phyloP scores from a whole-genome alignment of 192 early-diverging fungal genomes.

The Coemansia sp. region DNA sequence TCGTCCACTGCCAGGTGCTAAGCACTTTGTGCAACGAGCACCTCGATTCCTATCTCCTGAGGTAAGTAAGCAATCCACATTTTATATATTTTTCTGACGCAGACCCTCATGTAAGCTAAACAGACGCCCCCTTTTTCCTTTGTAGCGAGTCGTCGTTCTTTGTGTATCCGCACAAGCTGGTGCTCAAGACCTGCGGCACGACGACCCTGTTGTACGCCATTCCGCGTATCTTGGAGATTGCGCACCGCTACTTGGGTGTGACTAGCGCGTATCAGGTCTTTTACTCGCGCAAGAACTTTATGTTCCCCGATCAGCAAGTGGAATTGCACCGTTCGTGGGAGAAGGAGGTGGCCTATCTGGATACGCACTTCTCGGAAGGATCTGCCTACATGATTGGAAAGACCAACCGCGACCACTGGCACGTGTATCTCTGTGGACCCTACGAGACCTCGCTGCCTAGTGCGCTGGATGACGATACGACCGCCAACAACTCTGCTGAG shows the following conservation, averaged over 20 bases:
- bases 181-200: conserved; percentile 98
- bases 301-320: conserved; percentile 91
- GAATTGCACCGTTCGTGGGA: conserved; percentile 91
- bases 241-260: conserved; percentile 60
- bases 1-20: conserved; percentile 93
- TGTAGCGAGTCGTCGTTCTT: conserved; percentile 94
- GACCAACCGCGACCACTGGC: conserved; percentile 96
- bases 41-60: conserved; percentile 91
- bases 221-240: conserved; percentile 85
- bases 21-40: conserved; percentile 81
- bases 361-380: conserved; percentile 68
- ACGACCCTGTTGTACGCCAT: conserved; percentile 91
- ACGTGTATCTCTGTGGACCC: conserved; percentile 85
- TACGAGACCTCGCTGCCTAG: conserved; percentile 22
- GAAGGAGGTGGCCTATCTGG: conserved; percentile 80
- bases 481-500: conserved; percentile 38
- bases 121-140: conserved; percentile 6
- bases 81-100: neutral
- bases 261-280: conserved; percentile 75
- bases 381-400: conserved; percentile 92
- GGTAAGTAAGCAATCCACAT: conserved; percentile 20
- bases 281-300: conserved; percentile 95
- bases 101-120: neutral
- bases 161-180: conserved; percentile 92
- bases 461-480: conserved; percentile 10